Conservation (phyloP, 306 rosid genomes). For the Hippophae gyantsensis region DNA sequence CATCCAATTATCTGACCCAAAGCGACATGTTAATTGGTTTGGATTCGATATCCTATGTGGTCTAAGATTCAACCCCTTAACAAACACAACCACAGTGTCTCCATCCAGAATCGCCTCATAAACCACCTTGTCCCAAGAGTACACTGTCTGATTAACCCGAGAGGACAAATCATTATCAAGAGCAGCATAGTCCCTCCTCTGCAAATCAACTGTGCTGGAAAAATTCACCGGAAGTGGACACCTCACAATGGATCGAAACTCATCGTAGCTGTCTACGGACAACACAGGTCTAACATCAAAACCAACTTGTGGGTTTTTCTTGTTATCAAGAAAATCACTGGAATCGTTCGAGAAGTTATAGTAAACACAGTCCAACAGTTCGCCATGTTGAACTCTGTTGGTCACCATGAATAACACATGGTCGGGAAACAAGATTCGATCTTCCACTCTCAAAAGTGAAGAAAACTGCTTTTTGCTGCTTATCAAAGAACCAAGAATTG, state of each 20-base stretch:
- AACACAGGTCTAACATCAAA: slow-evolving; percentile 31
- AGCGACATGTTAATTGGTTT: slow-evolving; percentile 51
- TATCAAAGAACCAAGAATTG: slow-evolving; percentile 44
- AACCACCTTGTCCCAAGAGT: slow-evolving; percentile 59
- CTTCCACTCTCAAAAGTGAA: slow-evolving; percentile 28
- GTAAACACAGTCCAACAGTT: slow-evolving; percentile 55
- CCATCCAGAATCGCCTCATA: slow-evolving; percentile 75
- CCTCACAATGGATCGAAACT: slow-evolving; percentile 52
- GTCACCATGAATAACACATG: slow-evolving; percentile 42
- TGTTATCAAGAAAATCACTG: slow-evolving; percentile 6
- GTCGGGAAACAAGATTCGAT: slow-evolving; percentile 67
- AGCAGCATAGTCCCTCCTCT: slow-evolving; percentile 32
- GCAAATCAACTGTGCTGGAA: slow-evolving; percentile 46
- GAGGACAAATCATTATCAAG: slow-evolving; percentile 21
- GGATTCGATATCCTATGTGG: slow-evolving; percentile 84
- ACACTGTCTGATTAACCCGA: slow-evolving; percentile 23
- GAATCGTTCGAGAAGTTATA: slow-evolving; percentile 21
- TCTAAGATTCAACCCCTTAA: slow-evolving; percentile 73
- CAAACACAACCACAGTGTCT: slow-evolving; percentile 62
- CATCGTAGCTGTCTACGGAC: slow-evolving; percentile 47
- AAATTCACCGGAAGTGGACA: slow-evolving; percentile 54
- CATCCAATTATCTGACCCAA: slow-evolving; percentile 31
- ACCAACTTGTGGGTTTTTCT: slow-evolving; percentile 13
- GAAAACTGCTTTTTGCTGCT: not conserved
- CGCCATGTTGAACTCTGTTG: slow-evolving; percentile 2